phyloP scores from a whole-genome alignment of 306 rosid genomes.

The Dryas drummondii region DNA sequence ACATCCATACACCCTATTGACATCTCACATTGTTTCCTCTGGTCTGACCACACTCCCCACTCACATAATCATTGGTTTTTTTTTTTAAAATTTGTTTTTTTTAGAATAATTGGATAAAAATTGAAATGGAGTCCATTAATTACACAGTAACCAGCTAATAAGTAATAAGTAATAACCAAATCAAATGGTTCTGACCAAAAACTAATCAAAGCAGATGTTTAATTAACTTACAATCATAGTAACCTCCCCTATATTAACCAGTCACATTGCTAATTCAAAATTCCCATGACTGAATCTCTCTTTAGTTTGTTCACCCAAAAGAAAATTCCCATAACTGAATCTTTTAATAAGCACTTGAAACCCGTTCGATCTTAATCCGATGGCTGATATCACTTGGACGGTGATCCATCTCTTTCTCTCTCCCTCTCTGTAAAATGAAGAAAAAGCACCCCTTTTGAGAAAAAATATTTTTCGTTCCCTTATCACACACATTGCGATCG shows the following conservation, averaged over 20 bases:
- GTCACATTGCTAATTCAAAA: neutral
- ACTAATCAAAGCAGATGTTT: too few species aligned
- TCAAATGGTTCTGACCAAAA: too few species aligned
- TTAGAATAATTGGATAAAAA: neutral
- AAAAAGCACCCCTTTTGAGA: conserved; percentile 29
- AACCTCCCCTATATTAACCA: too few species aligned
- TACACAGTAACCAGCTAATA: too few species aligned
- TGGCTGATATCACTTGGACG: conserved; percentile 12
- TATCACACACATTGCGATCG: conserved; percentile 6
- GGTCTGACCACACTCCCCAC: neutral
- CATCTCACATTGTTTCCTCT: neutral
- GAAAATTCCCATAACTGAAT: neutral
- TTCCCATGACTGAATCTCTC: neutral
- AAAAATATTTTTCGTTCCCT: conserved; percentile 1
- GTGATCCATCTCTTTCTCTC: conserved; percentile 4
- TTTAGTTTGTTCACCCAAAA: neutral
- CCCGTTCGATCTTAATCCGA: conserved; percentile 31
- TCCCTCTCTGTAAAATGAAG: conserved; percentile 10
- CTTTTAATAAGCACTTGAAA: neutral
- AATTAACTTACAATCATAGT: too few species aligned
- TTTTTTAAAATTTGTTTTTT: neutral
- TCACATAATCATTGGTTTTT: too few species aligned
- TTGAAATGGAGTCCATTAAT: too few species aligned
- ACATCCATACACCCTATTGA: neutral
- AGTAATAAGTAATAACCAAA: too few species aligned